Conservation (phyloP, 2,329 filamentous ascomycete species). For the Colletotrichum acutatum region DNA sequence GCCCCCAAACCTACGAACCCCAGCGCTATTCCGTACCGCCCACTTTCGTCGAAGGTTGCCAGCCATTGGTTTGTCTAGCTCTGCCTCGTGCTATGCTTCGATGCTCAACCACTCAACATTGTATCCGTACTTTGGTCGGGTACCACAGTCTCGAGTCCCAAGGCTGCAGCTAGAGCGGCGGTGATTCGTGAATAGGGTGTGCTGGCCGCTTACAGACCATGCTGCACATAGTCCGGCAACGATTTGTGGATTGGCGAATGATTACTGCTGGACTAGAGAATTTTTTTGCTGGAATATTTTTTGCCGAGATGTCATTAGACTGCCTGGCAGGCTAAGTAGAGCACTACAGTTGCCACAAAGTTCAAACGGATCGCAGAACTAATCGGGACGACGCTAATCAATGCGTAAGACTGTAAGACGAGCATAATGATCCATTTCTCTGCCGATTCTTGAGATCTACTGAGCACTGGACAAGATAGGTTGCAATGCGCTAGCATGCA, state of each 20-base stretch:
- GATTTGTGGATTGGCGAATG: conserved; percentile 9
- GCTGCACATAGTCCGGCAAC: background rate
- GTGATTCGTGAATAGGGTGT: background rate
- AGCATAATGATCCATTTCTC: background rate
- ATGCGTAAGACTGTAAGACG: background rate
- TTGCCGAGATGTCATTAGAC: background rate
- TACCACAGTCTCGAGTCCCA: background rate
- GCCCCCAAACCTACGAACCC: background rate
- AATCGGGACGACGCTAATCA: background rate
- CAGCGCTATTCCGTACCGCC: background rate
- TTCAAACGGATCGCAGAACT: too few species aligned
- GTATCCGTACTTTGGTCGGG: background rate
- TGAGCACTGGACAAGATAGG: background rate
- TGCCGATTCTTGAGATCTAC: background rate
- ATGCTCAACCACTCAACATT: background rate
- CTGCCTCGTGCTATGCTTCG: background rate
- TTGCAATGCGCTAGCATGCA: background rate
- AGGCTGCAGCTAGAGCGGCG: background rate
- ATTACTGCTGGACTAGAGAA: background rate
- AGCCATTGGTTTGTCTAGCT: background rate
- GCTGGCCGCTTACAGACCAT: background rate
- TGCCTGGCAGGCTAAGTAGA: background rate
- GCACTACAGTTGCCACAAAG: background rate
- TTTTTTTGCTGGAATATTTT: background rate
- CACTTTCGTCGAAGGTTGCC: background rate